Evolutionary conservation across 2,329 filamentous ascomycete genomes (phyloP).

Genomic region (Fusarium redolens): DNA sequence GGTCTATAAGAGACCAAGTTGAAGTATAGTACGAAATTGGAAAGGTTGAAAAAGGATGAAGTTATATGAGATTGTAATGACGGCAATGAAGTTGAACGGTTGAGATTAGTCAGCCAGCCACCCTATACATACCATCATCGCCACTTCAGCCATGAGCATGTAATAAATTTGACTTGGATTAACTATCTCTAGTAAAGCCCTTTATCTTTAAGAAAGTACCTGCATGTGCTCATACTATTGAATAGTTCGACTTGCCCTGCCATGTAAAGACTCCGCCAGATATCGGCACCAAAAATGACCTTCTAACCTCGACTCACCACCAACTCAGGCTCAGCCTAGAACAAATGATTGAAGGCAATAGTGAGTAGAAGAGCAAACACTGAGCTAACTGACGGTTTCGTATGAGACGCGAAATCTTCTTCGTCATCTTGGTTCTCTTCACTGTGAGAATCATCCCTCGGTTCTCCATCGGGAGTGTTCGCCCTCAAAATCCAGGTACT

Average conservation of each 20-base stretch:
- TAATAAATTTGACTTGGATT: not conserved
- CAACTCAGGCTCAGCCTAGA: constrained; percentile 2
- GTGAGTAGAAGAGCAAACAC: constrained; percentile 22
- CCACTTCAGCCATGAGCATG: not conserved
- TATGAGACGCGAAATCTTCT: constrained; percentile 20
- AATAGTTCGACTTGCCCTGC: not conserved
- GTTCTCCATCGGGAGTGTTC: constrained; percentile 4
- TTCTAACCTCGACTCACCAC: not conserved
- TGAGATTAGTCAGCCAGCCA: constrained; percentile 33
- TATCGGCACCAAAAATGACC: constrained; percentile 32
- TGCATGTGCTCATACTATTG: constrained; percentile 2
- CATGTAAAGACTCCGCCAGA: constrained; percentile 15
- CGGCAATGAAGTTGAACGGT: constrained; percentile 14
- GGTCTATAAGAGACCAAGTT: no score
- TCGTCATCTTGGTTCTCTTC: constrained; percentile 1
- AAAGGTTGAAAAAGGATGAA: not conserved
- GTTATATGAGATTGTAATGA: constrained; percentile 15
- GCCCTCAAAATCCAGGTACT: constrained; percentile 28
- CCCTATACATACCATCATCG: not conserved
- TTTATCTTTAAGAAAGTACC: constrained; percentile 8
- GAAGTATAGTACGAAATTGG: not conserved
- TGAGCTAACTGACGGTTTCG: not conserved
- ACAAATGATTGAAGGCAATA: constrained; percentile 16
- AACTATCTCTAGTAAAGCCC: not conserved
- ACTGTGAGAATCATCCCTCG: not conserved